phyloP scores from a whole-genome alignment of 306 rosid genomes.

The Prosopis cineraria region DNA sequence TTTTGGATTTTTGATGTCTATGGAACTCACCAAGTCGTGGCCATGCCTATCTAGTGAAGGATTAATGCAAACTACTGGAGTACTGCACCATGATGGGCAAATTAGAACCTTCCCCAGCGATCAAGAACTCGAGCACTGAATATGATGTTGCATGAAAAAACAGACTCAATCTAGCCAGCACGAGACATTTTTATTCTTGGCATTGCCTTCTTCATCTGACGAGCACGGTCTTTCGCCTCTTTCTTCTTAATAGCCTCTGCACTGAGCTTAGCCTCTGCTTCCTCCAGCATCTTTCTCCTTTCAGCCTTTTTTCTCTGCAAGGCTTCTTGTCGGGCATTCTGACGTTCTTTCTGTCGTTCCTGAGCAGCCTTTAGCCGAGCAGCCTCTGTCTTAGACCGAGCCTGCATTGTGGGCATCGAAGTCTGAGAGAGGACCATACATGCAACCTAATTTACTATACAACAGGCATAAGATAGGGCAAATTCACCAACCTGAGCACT shows the following conservation, averaged over 20 bases:
- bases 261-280: slow-evolving; percentile 85
- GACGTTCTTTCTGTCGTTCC: slow-evolving; percentile 82
- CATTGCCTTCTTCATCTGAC: slow-evolving; percentile 88
- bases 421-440: slow-evolving; percentile 20
- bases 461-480: not conserved
- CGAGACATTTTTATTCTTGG: slow-evolving; percentile 93
- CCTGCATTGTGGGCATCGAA: slow-evolving; percentile 50
- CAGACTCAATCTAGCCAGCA: slow-evolving; percentile 45
- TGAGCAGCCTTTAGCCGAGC: slow-evolving; percentile 75
- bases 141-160: slow-evolving; percentile 14
- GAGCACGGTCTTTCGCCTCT: slow-evolving; percentile 92
- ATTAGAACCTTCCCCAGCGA: not conserved
- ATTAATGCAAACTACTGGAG: slow-evolving; percentile 35
- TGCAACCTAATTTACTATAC: not conserved
- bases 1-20: slow-evolving; percentile 33
- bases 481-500: slow-evolving; percentile 75
- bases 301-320: slow-evolving; percentile 88
- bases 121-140: not conserved
- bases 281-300: slow-evolving; percentile 84
- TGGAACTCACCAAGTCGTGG: slow-evolving; percentile 43
- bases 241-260: slow-evolving; percentile 83
- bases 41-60: slow-evolving; percentile 39
- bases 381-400: slow-evolving; percentile 80
- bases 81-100: slow-evolving; percentile 30
- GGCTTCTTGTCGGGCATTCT: slow-evolving; percentile 84